These are phyloP conservation scores for Epichloe gansuensis DNA, from an alignment of 2,329 filamentous ascomycete genomes.

Conservation along the genomic window DNA sequence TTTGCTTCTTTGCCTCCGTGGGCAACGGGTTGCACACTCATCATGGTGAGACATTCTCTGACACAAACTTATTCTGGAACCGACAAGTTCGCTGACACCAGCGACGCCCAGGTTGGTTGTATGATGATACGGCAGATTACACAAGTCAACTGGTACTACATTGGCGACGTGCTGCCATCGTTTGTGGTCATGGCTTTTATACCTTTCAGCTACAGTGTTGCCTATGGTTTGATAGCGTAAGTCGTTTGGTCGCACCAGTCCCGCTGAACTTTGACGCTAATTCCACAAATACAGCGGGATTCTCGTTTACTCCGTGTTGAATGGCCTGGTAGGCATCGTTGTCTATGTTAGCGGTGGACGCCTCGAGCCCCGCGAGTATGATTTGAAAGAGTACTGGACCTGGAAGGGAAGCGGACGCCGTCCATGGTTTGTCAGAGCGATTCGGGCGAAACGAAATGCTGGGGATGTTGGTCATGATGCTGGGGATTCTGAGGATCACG, in stretches of 20 bases:
- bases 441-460: constrained; percentile 9
- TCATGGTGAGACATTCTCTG: constrained; percentile 35
- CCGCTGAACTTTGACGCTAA: neutral
- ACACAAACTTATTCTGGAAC: neutral
- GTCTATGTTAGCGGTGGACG: constrained; percentile 30
- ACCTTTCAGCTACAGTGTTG: constrained; percentile 68
- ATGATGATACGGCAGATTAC: constrained; percentile 68
- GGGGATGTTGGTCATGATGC: neutral
- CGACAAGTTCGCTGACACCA: neutral
- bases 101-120: constrained; percentile 46
- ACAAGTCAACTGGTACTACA: constrained; percentile 65
- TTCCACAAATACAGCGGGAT: constrained; percentile 29
- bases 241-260: constrained; percentile 14
- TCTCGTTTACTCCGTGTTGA: constrained; percentile 40
- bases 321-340: constrained; percentile 33
- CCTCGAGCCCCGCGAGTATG: constrained; percentile 38
- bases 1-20: constrained; percentile 68
- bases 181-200: constrained; percentile 66
- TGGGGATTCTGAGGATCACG: neutral
- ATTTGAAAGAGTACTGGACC: constrained; percentile 44
- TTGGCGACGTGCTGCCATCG: constrained; percentile 63
- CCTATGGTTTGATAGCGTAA: constrained; percentile 63
- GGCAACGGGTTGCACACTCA: constrained; percentile 63
- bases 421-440: constrained; percentile 35
- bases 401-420: constrained; percentile 36